A percentile compares a stretch with the other conserved stretches of the same genome.
phyloP scores from a whole-genome alignment of 768 basidiomycete species.

The Tephrocybe sp. region DNA sequence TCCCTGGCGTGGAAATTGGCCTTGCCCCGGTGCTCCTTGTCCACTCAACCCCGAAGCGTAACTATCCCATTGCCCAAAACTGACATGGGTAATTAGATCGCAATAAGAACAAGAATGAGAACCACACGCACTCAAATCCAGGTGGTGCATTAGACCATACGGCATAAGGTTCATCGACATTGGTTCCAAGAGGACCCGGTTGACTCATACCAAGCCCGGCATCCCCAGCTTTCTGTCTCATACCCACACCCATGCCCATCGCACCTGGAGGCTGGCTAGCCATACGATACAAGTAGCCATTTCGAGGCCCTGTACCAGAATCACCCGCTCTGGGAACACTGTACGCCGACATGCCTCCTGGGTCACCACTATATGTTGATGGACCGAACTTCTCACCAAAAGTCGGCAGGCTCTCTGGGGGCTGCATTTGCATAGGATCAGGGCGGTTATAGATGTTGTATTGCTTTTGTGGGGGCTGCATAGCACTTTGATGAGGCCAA shows the following conservation, averaged over 20 bases:
- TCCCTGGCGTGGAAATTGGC: neutral
- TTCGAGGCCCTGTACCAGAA: neutral
- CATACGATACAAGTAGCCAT: neutral
- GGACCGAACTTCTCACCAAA: constrained; percentile 1
- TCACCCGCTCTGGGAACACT: neutral
- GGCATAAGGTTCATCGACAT: constrained; percentile 43
- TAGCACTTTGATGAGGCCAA: constrained; percentile 2
- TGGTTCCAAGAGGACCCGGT: neutral
- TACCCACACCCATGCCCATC: neutral
- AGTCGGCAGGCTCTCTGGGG: neutral
- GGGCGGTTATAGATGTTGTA: neutral
- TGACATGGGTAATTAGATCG: constrained; percentile 12
- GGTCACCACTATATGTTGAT: neutral
- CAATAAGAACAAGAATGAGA: neutral
- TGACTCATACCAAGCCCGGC: neutral
- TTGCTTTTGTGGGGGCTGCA: neutral
- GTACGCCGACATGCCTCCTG: constrained; percentile 5
- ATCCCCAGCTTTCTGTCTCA: constrained; percentile 3
- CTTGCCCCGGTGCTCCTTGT: constrained; percentile 1
- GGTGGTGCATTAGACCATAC: constrained; percentile 68
- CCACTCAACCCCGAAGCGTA: constrained; percentile 38
- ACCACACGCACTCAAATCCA: constrained; percentile 55
- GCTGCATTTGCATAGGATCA: neutral
- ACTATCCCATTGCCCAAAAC: constrained; percentile 43
- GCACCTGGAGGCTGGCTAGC: neutral